Evolutionary conservation across 2,329 filamentous ascomycete species (phyloP), one percentile per base, ranked within the genome.

Genomic region (Hymenoscyphus infarciens): DNA sequence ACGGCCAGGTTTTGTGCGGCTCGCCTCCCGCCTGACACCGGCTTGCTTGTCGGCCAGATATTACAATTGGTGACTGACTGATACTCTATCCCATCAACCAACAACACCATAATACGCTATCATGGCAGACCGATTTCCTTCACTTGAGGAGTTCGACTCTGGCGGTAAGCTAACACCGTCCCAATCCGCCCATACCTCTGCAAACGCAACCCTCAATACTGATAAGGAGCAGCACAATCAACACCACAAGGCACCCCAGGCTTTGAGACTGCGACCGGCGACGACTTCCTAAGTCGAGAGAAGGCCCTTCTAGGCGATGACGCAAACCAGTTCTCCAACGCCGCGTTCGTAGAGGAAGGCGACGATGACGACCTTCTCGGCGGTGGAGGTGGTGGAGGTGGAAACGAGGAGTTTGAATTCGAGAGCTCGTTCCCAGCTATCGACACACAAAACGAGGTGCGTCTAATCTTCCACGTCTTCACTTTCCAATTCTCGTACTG

Each of bases 391-490:
- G 87, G 85, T 56, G 87, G 81, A 67, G 82, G 78, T 61, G 75
- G 66, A 31, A 64, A 65, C 61, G 72, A 73, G 62, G 69, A 75
- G 62, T 78, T 66, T 75, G 79, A 71, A 66, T 98, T 98, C 71
- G 91, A 97, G 78, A 91, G 86, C 75, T 92, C 92, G 66, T 99
- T 97, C 77, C 95, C 95, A 33, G 91, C 92, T 62, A 87, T 99
- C 68, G 77, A 78, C 71, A 77, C 75, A 69, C 76, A 74, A 68
- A 92, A 92, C 73, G 85, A 93, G 79, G 90, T 92, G 80, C 62
- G 74, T 69, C 13, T 29, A 38, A 35, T 11, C 35, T 60, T 39
- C 1, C 39, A 55, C 3, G 38, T 52, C n/a, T 42, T 11, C 35
- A 6, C 5, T 5, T 38, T 54, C 11, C 13, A 25, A 27, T 25